Percentiles rank a stretch among this genome's conserved stretches.
Evolutionary conservation across 305 asterid genomes (phyloP).

Genomic region (Fraxinus latifolia): DNA sequence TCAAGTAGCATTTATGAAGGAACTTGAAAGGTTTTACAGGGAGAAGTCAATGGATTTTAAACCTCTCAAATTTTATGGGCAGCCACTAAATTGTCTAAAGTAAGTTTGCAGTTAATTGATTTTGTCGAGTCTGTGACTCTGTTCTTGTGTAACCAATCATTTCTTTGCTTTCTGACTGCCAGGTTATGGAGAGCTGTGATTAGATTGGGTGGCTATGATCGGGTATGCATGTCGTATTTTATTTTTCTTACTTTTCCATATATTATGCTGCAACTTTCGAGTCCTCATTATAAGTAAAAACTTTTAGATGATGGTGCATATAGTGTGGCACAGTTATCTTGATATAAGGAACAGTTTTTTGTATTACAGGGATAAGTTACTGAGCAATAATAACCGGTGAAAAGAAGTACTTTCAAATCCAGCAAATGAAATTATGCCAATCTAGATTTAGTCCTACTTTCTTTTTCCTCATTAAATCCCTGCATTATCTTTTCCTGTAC

Average conservation of each 20-base stretch:
- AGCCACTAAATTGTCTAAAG: conserved; percentile 87
- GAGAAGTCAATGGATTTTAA: conserved; percentile 74
- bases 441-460: background rate
- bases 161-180: conserved; percentile 24
- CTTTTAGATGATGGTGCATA: background rate
- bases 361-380: background rate
- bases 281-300: background rate
- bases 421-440: background rate
- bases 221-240: conserved; percentile 48
- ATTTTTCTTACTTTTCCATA: background rate
- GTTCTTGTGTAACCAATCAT: conserved; percentile 17
- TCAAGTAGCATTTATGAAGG: conserved; percentile 77
- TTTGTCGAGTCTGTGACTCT: conserved; percentile 1
- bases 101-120: conserved; percentile 32
- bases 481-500: background rate
- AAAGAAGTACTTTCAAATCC: background rate
- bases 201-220: conserved; percentile 89
- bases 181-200: conserved; percentile 91
- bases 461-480: background rate
- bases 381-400: background rate
- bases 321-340: background rate
- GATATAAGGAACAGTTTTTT: background rate
- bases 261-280: background rate
- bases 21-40: conserved; percentile 66
- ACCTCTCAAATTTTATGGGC: conserved; percentile 89